Percentiles rank a stretch among this genome's conserved stretches.
These are phyloP conservation scores for Torrubiellomyces zombiae DNA, from an alignment of 2,329 filamentous ascomycete genomes.

Conservation along the genomic window DNA sequence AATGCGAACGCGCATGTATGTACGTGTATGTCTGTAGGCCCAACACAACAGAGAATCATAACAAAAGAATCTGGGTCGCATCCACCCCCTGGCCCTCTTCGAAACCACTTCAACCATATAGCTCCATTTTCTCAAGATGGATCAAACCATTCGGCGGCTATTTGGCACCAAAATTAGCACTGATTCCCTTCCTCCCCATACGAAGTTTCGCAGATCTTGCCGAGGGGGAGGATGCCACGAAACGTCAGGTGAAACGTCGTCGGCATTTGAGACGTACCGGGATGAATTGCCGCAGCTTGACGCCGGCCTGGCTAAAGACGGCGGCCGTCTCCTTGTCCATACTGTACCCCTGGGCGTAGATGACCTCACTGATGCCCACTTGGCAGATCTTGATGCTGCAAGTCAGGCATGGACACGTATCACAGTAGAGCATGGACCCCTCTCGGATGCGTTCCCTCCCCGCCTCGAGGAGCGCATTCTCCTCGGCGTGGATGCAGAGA, in stretches of 20 bases:
- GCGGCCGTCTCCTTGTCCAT: conserved; percentile 77
- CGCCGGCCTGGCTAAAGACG: conserved; percentile 70
- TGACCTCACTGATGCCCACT: conserved; percentile 87
- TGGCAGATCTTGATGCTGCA: conserved; percentile 98
- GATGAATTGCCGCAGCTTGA: conserved; percentile 72
- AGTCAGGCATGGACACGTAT: conserved; percentile 91
- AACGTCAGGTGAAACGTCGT: neutral
- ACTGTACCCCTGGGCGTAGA: conserved; percentile 85
- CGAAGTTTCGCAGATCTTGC: neutral
- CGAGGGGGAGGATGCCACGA: neutral
- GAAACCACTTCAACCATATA: conserved; percentile 15
- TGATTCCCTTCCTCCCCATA: too few relatives aligned
- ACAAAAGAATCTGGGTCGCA: too few relatives aligned
- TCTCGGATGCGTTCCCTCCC: conserved; percentile 78
- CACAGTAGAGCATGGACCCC: conserved; percentile 74
- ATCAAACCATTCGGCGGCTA: conserved; percentile 49
- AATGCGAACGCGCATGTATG: too few relatives aligned
- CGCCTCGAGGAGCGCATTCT: conserved; percentile 90
- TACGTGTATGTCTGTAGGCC: too few relatives aligned
- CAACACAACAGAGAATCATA: too few relatives aligned
- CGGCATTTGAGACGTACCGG: conserved; percentile 40
- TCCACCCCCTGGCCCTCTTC: too few relatives aligned
- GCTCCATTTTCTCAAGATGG: conserved; percentile 38
- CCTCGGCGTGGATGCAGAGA: conserved; percentile 92
- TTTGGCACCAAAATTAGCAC: conserved; percentile 8